Base-by-base conservation (phyloP, 2,329 filamentous ascomycete species). In the Cadophora gregata region DNA sequence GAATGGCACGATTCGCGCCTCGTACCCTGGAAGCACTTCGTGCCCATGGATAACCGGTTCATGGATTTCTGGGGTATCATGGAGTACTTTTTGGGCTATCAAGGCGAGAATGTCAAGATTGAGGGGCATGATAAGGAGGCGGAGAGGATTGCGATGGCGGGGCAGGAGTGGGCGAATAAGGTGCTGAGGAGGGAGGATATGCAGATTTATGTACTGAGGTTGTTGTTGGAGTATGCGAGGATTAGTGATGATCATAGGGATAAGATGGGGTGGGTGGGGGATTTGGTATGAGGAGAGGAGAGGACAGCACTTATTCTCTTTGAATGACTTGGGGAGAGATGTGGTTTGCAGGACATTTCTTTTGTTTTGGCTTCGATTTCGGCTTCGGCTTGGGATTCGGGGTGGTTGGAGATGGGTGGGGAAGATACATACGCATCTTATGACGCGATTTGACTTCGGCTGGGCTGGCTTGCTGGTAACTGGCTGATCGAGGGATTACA, bases 1-100 rank as follows among this genome's bases (percentile, higher is more conserved):
- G 92, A 96, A 77, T 96, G 92, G 92, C 92, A 94, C 74, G 92
- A 94, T 76, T 85, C 84, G 55, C 84, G 92, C 0, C 81, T 96
- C 1, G 80, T 93, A 1, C 84, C 91, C 0, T 96, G 92, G 92
- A 87, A 88, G 74, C 92, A 96, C 78, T 95, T 93, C 72, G 89
- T 94, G 2, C 92, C 92, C 4, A 91, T 96, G 87, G 90, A 93
- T 75, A 91, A 86, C 73, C 85, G 89, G 0, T 93, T 89, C 73
- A 80, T 85, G 50, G 92, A 94, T 75, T 86, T 91, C 74, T 93
- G 88, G 69, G 89, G 87, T 33, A 89, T 93, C 64, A 85, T 93
- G 84, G 86, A 91, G 72, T 94, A 92, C 75, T 93, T 94, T 73
- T 71, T 92, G 0, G 90, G 90, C 0, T 90, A 89, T 72, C 79